Percentiles rank a stretch among this genome's conserved stretches.
phyloP scores from a whole-genome alignment of 805 yeast genomes.

The Tetrapisispora fleetii region DNA sequence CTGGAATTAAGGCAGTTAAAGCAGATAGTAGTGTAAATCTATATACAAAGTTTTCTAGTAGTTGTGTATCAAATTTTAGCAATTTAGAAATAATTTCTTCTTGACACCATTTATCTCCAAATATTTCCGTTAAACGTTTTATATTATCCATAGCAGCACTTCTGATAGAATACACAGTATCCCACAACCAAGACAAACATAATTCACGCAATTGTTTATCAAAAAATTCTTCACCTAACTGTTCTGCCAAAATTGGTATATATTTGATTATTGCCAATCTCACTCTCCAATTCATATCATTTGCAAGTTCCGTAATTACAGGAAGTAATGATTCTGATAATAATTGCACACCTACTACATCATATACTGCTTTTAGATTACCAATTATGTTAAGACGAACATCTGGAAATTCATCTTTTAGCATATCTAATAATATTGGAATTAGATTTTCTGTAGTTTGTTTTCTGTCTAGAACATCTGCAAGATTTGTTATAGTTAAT shows the following conservation, averaged over 20 bases:
- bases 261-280: slow-evolving; percentile 94
- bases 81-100: slow-evolving; percentile 72
- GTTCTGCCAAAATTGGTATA: slow-evolving; percentile 89
- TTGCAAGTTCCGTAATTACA: slow-evolving; percentile 91
- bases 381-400: slow-evolving; percentile 91
- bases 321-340: slow-evolving; percentile 84
- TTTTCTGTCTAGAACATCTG: slow-evolving; percentile 78
- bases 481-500: slow-evolving; percentile 73
- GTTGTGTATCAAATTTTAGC: slow-evolving; percentile 36
- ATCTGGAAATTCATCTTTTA: slow-evolving; percentile 94
- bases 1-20: slow-evolving; percentile 69
- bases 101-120: slow-evolving; percentile 92
- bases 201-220: slow-evolving; percentile 84
- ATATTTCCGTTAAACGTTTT: slow-evolving; percentile 68
- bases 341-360: slow-evolving; percentile 84
- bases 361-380: slow-evolving; percentile 82
- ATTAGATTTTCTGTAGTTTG: slow-evolving; percentile 70
- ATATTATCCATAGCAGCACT: slow-evolving; percentile 89
- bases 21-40: slow-evolving; percentile 88
- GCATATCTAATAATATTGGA: slow-evolving; percentile 86
- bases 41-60: slow-evolving; percentile 64
- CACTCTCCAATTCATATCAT: slow-evolving; percentile 96
- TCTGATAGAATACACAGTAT: slow-evolving; percentile 90
- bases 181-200: slow-evolving; percentile 97
- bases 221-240: slow-evolving; percentile 86